These are phyloP conservation scores for Cicer arietinum DNA, from an alignment of 306 rosid genomes.

Conservation along the genomic window DNA sequence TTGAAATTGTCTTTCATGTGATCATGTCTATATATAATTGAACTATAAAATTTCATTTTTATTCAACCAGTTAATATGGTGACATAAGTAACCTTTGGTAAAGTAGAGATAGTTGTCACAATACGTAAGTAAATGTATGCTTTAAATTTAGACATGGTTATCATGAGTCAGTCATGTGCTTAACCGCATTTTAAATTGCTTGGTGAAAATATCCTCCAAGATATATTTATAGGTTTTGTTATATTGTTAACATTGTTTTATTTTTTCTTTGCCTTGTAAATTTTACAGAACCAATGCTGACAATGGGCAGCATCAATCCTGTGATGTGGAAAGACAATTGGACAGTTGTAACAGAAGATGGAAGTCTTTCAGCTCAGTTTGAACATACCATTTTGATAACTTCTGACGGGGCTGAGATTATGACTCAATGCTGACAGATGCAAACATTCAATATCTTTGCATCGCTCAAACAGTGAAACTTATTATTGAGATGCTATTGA, in stretches of 20 bases:
- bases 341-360: constrained; percentile 92
- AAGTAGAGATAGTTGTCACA: constrained; percentile 2
- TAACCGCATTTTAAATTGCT: constrained; percentile 5
- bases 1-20: no score
- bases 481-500: constrained; percentile 33
- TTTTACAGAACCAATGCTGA: constrained; percentile 88
- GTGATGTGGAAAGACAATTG: constrained; percentile 91
- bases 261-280: constrained; percentile 9
- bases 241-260: background rate
- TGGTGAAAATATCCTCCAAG: background rate
- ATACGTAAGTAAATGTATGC: background rate
- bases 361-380: constrained; percentile 92
- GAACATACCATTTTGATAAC: constrained; percentile 92
- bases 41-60: no score
- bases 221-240: background rate
- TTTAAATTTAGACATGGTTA: background rate
- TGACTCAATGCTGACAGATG: constrained; percentile 66
- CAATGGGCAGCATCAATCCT: constrained; percentile 82
- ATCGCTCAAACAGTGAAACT: constrained; percentile 6
- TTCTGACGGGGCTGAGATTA: constrained; percentile 79
- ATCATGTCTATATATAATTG: no score
- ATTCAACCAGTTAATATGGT: no score
- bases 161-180: constrained; percentile 14
- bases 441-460: constrained; percentile 38
- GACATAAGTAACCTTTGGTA: no score